Evolutionary conservation across 108 stramenopile species (phyloP).

Genomic region (Nitzschia palea): DNA sequence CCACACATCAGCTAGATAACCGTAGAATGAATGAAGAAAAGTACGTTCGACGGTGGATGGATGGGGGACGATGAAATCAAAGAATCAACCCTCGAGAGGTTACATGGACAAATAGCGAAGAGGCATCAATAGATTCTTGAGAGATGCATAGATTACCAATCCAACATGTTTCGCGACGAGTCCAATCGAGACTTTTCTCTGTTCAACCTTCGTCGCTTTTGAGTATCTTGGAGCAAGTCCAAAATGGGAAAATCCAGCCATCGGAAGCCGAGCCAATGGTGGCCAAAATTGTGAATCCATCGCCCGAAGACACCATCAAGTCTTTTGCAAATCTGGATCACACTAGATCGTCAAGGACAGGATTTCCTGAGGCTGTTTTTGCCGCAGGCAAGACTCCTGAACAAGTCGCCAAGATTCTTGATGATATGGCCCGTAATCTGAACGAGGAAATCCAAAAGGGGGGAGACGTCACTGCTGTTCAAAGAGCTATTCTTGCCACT

Average conservation of each 20-base stretch:
- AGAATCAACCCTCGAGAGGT: no score
- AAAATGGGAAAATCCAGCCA: conserved; percentile 22
- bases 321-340: conserved; percentile 87
- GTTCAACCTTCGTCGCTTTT: background rate
- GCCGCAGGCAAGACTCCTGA: conserved; percentile 74
- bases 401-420: conserved; percentile 77
- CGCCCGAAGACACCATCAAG: conserved; percentile 50
- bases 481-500: conserved; percentile 74
- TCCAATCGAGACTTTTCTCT: background rate
- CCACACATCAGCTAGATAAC: no score
- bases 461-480: conserved; percentile 11
- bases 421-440: conserved; percentile 79
- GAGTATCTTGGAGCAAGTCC: conserved; percentile 28
- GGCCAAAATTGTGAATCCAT: background rate
- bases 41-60: no score
- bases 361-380: conserved; percentile 89
- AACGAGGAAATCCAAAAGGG: conserved; percentile 42
- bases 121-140: no score
- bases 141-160: no score
- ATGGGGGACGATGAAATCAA: no score
- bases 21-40: no score
- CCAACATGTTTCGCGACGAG: background rate
- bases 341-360: conserved; percentile 60
- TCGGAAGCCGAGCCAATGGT: conserved; percentile 28
- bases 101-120: no score